Conservation (phyloP, 2,329 filamentous ascomycete species). For the Trichophyton equinum region DNA sequence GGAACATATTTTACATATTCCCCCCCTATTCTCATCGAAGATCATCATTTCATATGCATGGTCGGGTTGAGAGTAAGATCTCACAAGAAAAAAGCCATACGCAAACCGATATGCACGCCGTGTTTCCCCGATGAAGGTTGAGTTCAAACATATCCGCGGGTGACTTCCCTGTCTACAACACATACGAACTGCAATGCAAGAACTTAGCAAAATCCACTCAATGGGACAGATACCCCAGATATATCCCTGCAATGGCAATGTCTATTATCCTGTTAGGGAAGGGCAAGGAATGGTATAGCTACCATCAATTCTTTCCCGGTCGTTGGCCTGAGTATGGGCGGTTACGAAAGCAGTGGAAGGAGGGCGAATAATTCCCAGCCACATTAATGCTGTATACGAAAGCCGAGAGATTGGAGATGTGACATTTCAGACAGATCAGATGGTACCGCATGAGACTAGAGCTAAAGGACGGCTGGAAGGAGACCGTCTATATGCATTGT, state of each 20-base stretch:
- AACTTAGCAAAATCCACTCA: background rate
- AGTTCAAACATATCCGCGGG: background rate
- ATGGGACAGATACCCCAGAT: background rate
- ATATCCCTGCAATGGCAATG: background rate
- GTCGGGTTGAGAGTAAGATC: background rate
- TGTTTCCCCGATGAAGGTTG: background rate
- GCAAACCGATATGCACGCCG: background rate
- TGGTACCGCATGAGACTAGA: background rate
- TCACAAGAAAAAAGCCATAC: background rate
- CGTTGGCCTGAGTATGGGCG: background rate
- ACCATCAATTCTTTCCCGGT: background rate
- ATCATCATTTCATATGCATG: background rate
- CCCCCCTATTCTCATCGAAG: background rate
- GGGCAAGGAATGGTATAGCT: background rate
- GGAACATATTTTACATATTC: background rate
- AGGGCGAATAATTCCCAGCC: background rate
- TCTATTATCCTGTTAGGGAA: background rate
- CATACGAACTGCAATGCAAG: background rate
- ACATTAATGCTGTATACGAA: background rate
- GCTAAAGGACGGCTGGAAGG: background rate
- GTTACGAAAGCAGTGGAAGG: too few relatives aligned
- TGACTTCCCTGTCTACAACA: background rate
- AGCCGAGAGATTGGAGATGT: background rate
- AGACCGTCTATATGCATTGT: background rate
- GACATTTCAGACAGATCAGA: conserved; percentile 1